Evolutionary conservation across 1,284 basidiomycete species (phyloP).

Genomic region (Rhodotorula sp.): DNA sequence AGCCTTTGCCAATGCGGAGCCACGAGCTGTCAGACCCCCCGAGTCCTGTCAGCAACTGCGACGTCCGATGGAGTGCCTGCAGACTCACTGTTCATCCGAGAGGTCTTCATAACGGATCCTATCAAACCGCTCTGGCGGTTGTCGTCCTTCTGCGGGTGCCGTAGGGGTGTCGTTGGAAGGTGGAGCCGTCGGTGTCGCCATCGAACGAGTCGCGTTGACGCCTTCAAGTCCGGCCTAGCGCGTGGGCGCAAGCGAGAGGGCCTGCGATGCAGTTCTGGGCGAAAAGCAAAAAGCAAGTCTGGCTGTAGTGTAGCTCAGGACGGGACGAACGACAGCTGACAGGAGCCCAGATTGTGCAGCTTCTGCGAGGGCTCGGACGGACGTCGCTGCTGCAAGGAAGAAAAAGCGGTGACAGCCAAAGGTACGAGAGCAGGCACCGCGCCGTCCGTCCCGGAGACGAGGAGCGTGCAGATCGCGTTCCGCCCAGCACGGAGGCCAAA

Average conservation of each 20-base stretch:
- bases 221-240: no score
- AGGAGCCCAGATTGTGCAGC: no score
- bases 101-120: conserved; percentile 33
- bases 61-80: neutral
- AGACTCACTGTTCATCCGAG: conserved; percentile 20
- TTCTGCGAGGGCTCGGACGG: no score
- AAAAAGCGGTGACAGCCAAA: no score
- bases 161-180: neutral
- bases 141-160: conserved; percentile 5
- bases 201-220: no score
- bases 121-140: conserved; percentile 27
- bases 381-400: no score
- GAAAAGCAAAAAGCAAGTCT: neutral
- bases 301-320: neutral
- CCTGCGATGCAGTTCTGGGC: no score
- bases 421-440: no score
- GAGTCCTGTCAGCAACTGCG: neutral
- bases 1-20: conserved; percentile 69
- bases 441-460: no score
- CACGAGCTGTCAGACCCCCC: conserved; percentile 23
- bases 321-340: neutral
- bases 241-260: no score
- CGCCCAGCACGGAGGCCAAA: no score
- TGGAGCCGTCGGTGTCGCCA: neutral
- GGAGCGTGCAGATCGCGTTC: no score